phyloP scores from a whole-genome alignment of 2,329 filamentous ascomycete species.

The Aspergillus sp. region DNA sequence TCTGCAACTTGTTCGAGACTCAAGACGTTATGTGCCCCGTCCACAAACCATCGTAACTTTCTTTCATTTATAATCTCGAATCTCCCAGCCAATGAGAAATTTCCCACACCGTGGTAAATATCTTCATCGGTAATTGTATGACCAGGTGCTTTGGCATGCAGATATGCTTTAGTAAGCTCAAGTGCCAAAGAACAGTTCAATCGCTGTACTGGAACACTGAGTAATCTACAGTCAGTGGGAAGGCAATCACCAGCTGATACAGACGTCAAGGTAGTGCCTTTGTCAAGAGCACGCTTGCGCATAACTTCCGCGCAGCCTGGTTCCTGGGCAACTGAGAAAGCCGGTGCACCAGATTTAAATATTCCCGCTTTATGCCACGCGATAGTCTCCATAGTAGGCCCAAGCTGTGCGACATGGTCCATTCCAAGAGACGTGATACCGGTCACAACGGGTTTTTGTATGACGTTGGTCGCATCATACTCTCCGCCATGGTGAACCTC shows the following conservation, averaged over 20 bases:
- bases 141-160: slow-evolving; percentile 21
- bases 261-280: slow-evolving; percentile 48
- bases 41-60: no score
- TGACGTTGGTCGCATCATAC: slow-evolving; percentile 68
- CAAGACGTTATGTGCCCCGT: no score
- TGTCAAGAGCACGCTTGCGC: slow-evolving; percentile 53
- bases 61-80: no score
- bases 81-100: no score
- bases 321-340: slow-evolving; percentile 52
- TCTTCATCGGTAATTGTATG: slow-evolving; percentile 9
- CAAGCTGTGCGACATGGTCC: slow-evolving; percentile 66
- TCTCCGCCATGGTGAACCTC: slow-evolving; percentile 65
- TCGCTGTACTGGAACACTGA: slow-evolving; percentile 30
- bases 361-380: slow-evolving; percentile 75
- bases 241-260: slow-evolving; percentile 29
- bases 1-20: slow-evolving; percentile 31
- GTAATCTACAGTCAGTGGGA: neutral
- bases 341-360: slow-evolving; percentile 51
- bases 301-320: slow-evolving; percentile 50
- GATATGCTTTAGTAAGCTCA: slow-evolving; percentile 22
- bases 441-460: slow-evolving; percentile 57
- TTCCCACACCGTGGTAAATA: no score
- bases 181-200: slow-evolving; percentile 35
- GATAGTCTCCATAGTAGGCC: slow-evolving; percentile 63
- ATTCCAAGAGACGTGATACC: slow-evolving; percentile 68